Percentiles rank a stretch among this genome's conserved stretches.
phyloP scores from a whole-genome alignment of 345 rosid species.

The Leavenworthia alabamica region DNA sequence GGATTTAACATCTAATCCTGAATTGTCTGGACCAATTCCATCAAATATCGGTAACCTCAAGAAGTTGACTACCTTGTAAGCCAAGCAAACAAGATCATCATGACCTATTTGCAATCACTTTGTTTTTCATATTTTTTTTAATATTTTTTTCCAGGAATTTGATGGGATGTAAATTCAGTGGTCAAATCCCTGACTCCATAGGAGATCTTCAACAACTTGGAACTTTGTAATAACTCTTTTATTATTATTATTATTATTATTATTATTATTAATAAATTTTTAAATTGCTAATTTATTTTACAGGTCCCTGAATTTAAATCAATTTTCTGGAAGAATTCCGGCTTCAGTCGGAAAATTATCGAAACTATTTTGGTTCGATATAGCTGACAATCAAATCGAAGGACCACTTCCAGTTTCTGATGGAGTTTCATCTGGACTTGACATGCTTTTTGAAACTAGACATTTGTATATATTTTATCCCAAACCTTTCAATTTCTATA shows the following conservation, averaged over 20 bases:
- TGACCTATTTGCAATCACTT: background rate
- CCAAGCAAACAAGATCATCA: background rate
- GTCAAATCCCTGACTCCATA: background rate
- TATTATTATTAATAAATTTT: no score
- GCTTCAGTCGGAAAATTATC: background rate
- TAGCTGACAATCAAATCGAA: background rate
- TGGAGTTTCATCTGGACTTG: background rate
- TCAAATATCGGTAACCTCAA: conserved; percentile 42
- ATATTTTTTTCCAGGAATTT: background rate
- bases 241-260: no score
- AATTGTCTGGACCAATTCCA: conserved; percentile 56
- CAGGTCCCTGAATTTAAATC: background rate
- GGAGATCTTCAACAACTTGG: background rate
- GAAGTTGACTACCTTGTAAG: conserved; percentile 58
- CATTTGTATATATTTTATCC: conserved; percentile 1
- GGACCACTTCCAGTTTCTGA: background rate
- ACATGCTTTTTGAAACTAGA: background rate
- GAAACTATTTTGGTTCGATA: background rate
- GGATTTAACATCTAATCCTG: conserved; percentile 62
- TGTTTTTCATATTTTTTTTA: background rate
- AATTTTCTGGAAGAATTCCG: background rate
- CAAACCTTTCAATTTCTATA: background rate
- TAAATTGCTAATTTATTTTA: background rate
- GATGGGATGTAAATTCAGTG: background rate
- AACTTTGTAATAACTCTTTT: background rate